These are phyloP conservation scores for Cladosporium colombiae DNA, from an alignment of 2,329 filamentous ascomycete species.

Conservation along the genomic window DNA sequence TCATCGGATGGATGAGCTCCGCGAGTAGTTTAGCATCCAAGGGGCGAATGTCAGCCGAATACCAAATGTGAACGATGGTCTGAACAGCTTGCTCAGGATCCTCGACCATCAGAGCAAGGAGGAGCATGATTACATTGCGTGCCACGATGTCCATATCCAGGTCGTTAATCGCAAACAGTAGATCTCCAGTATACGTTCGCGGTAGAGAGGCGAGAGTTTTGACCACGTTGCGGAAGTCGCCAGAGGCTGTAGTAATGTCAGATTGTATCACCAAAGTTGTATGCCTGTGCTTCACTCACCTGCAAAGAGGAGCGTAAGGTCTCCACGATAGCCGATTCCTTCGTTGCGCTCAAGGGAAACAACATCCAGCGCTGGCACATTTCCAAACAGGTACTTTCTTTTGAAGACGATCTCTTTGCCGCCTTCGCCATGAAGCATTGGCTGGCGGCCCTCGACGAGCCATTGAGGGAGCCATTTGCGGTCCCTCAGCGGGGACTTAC, in stretches of 20 bases:
- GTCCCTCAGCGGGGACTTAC: too few species aligned
- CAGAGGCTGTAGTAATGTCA: too few species aligned
- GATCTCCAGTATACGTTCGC: not conserved
- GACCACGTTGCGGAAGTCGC: not conserved
- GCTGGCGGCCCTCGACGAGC: too few species aligned
- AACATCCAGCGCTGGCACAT: constrained; percentile 45
- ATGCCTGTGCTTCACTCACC: too few species aligned
- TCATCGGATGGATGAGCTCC: not conserved
- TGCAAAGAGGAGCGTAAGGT: not conserved
- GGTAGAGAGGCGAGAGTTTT: not conserved
- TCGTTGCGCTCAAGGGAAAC: constrained; percentile 39
- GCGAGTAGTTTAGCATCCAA: not conserved
- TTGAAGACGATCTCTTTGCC: too few species aligned
- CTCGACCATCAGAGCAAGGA: not conserved
- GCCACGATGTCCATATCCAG: not conserved
- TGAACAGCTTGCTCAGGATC: not conserved
- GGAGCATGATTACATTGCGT: not conserved
- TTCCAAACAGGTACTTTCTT: too few species aligned
- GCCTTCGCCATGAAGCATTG: too few species aligned
- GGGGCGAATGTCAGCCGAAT: not conserved
- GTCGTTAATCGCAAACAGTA: not conserved
- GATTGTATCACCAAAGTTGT: too few species aligned
- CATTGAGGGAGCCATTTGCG: too few species aligned
- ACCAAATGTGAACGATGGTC: not conserved
- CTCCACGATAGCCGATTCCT: too few species aligned